These are phyloP conservation scores for Tolypocladium paradoxum DNA, from an alignment of 2,329 filamentous ascomycete genomes.

Conservation along the genomic window DNA sequence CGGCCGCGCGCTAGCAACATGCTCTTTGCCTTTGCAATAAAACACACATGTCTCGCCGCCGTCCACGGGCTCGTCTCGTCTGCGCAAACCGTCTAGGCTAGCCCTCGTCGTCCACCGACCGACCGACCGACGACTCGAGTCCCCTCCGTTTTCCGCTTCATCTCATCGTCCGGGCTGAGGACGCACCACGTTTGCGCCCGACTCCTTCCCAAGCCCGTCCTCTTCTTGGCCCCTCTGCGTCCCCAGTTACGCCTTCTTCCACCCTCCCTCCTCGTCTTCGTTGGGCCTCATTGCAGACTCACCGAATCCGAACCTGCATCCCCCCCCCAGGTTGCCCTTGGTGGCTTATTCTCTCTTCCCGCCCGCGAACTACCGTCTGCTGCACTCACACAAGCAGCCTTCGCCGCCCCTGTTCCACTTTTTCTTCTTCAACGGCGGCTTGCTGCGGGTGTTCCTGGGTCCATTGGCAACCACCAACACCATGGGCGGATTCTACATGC, in stretches of 20 bases:
- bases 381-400: conserved; percentile 2
- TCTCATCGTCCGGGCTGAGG: not conserved
- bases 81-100: conserved; percentile 23
- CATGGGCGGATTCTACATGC: conserved; percentile 60
- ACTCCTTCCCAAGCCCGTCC: not conserved
- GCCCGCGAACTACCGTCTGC: not conserved
- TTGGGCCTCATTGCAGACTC: conserved; percentile 47
- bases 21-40: conserved; percentile 43
- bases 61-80: conserved; percentile 40
- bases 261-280: conserved; percentile 10
- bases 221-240: not conserved
- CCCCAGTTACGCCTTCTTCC: not conserved
- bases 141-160: not conserved
- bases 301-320: conserved; percentile 5
- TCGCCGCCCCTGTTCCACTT: conserved; percentile 9
- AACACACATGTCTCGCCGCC: conserved; percentile 52
- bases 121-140: no score
- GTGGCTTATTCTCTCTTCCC: not conserved
- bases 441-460: not conserved
- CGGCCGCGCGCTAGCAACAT: conserved; percentile 38
- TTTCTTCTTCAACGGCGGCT: conserved; percentile 7
- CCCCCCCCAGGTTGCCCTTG: not conserved
- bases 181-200: not conserved
- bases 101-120: not conserved
- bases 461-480: conserved; percentile 21